Evolutionary conservation across 306 rosid species (phyloP).

Genomic region (Pyrus communis): DNA sequence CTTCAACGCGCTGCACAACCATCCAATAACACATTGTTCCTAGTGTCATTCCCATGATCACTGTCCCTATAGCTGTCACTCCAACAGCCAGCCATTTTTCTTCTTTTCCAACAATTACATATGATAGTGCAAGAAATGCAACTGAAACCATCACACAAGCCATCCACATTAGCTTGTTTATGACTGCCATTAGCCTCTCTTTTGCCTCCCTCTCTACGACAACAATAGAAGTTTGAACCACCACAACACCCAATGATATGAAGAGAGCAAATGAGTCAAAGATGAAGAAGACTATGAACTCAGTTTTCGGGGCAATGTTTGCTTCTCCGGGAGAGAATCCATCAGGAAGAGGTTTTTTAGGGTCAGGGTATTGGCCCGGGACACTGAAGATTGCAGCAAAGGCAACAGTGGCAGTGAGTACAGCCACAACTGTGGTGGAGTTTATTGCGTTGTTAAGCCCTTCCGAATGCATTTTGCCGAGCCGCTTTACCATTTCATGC

Average conservation of each 20-base stretch:
- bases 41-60: slow-evolving; percentile 64
- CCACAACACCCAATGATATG: slow-evolving; percentile 77
- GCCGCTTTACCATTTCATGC: slow-evolving; percentile 55
- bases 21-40: slow-evolving; percentile 74
- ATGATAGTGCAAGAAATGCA: slow-evolving; percentile 77
- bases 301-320: slow-evolving; percentile 33
- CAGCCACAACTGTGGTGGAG: slow-evolving; percentile 72
- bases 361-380: slow-evolving; percentile 56
- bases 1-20: slow-evolving; percentile 48
- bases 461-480: slow-evolving; percentile 65
- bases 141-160: slow-evolving; percentile 69
- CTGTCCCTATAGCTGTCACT: slow-evolving; percentile 60
- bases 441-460: slow-evolving; percentile 80
- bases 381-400: slow-evolving; percentile 68
- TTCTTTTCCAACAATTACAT: slow-evolving; percentile 54
- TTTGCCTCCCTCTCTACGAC: slow-evolving; percentile 58
- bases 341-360: background rate
- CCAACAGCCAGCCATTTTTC: slow-evolving; percentile 49
- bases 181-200: slow-evolving; percentile 54
- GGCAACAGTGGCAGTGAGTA: slow-evolving; percentile 77
- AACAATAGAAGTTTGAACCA: slow-evolving; percentile 76
- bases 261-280: slow-evolving; percentile 71
- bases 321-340: slow-evolving; percentile 50
- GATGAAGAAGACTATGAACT: slow-evolving; percentile 47
- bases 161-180: slow-evolving; percentile 82